Evolutionary conservation across 495 filamentous ascomycete genomes (phyloP).

Genomic region (Cairneyella variabilis): DNA sequence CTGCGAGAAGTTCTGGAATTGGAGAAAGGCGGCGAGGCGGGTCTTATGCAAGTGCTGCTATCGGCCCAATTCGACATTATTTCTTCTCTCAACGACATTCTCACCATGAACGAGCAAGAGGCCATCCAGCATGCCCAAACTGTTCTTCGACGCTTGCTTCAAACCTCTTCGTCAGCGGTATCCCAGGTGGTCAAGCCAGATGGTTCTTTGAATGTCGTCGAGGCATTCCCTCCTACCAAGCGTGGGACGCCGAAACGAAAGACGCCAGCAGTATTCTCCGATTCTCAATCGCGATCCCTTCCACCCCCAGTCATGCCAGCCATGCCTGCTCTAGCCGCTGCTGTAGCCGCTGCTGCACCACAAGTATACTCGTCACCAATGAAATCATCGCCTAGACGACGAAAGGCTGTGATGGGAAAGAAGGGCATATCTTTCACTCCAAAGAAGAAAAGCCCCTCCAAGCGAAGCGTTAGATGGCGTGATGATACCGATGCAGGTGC

Average conservation of each 20-base stretch:
- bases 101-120: constrained; percentile 75
- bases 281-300: constrained; percentile 33
- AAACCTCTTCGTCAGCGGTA: constrained; percentile 64
- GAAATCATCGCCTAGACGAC: constrained; percentile 77
- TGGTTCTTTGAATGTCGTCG: constrained; percentile 56
- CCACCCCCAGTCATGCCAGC: constrained; percentile 35
- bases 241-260: constrained; percentile 71
- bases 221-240: constrained; percentile 59
- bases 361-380: constrained; percentile 43
- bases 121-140: constrained; percentile 74
- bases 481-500: constrained; percentile 83
- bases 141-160: constrained; percentile 76
- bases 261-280: constrained; percentile 42
- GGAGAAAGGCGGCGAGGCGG: constrained; percentile 75
- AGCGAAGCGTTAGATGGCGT: constrained; percentile 84
- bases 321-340: too few relatives aligned
- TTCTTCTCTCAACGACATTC: constrained; percentile 71
- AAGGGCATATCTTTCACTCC: constrained; percentile 83
- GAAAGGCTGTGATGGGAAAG: constrained; percentile 61
- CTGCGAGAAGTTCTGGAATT: constrained; percentile 74
- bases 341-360: constrained; percentile 28
- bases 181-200: constrained; percentile 89
- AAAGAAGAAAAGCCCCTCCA: constrained; percentile 70
- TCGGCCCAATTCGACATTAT: constrained; percentile 91
- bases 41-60: constrained; percentile 74